Evolutionary conservation across 257 asterid genomes (phyloP).

Genomic region (Capsicum chinense): DNA sequence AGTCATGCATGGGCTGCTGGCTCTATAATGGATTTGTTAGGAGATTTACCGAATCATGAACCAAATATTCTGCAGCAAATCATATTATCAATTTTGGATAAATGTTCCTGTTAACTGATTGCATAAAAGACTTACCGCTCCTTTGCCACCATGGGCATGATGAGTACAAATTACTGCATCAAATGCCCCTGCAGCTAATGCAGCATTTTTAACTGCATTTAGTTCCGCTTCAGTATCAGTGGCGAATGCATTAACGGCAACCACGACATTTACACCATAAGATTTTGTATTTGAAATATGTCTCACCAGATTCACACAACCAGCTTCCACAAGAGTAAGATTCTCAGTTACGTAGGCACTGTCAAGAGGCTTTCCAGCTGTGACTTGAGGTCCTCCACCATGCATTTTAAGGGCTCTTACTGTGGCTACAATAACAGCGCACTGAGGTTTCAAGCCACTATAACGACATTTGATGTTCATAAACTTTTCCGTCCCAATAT

Average conservation of each 20-base stretch:
- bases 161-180: slow-evolving; percentile 93
- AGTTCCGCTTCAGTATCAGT: slow-evolving; percentile 91
- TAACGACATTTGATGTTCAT: slow-evolving; percentile 96
- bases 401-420: slow-evolving; percentile 97
- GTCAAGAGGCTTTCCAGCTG: slow-evolving; percentile 94
- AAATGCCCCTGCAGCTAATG: slow-evolving; percentile 91
- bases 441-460: slow-evolving; percentile 88
- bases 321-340: slow-evolving; percentile 88
- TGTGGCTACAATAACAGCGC: slow-evolving; percentile 93
- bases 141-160: slow-evolving; percentile 98
- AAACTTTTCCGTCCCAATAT: slow-evolving; percentile 95
- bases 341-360: slow-evolving; percentile 90
- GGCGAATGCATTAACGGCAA: slow-evolving; percentile 87
- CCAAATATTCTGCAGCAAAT: background rate
- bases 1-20: background rate
- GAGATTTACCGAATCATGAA: background rate
- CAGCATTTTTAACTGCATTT: slow-evolving; percentile 72
- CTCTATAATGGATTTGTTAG: background rate
- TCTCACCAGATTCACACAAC: slow-evolving; percentile 80
- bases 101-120: background rate
- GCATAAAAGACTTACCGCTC: slow-evolving; percentile 73
- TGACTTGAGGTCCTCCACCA: slow-evolving; percentile 96
- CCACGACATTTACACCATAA: slow-evolving; percentile 94
- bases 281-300: slow-evolving; percentile 81
- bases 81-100: background rate